These are phyloP conservation scores for Talaromyces borbonicus DNA, from an alignment of 495 filamentous ascomycete genomes.

Conservation along the genomic window DNA sequence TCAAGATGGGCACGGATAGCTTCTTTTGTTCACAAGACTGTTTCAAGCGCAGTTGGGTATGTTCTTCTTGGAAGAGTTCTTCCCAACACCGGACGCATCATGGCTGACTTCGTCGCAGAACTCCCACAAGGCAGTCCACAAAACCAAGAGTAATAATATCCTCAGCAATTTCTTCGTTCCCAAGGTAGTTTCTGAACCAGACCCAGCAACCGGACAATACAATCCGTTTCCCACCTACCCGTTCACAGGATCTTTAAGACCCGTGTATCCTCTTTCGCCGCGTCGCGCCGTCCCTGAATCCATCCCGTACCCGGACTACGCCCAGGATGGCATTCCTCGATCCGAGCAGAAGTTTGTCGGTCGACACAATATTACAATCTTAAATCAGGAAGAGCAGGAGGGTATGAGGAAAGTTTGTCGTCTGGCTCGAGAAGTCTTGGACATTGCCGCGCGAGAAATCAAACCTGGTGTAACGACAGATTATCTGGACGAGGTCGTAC, in stretches of 20 bases:
- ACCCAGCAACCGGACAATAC: constrained; percentile 78
- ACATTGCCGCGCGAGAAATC: constrained; percentile 73
- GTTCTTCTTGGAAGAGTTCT: constrained; percentile 13
- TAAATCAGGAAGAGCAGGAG: constrained; percentile 68
- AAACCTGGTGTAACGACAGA: constrained; percentile 92
- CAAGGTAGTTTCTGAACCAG: constrained; percentile 73
- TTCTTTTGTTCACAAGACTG: constrained; percentile 98
- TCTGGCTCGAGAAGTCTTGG: constrained; percentile 82
- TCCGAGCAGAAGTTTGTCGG: constrained; percentile 64
- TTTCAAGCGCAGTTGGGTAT: constrained; percentile 97
- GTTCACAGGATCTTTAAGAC: constrained; percentile 72
- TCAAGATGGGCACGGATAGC: constrained; percentile 82
- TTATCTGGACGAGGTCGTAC: constrained; percentile 89
- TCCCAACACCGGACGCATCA: neutral
- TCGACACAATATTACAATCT: constrained; percentile 67
- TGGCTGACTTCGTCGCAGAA: constrained; percentile 40
- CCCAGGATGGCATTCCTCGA: constrained; percentile 68
- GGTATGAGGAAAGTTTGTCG: constrained; percentile 92
- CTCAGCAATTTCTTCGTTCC: constrained; percentile 58
- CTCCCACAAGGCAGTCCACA: constrained; percentile 83
- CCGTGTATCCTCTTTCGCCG: constrained; percentile 81
- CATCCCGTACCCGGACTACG: constrained; percentile 81
- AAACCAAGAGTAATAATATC: constrained; percentile 69
- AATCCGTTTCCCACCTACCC: constrained; percentile 85
- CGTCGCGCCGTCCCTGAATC: constrained; percentile 63